These are phyloP conservation scores for Bjerkandera adusta DNA, from an alignment of 1,284 basidiomycete genomes.

Conservation along the genomic window DNA sequence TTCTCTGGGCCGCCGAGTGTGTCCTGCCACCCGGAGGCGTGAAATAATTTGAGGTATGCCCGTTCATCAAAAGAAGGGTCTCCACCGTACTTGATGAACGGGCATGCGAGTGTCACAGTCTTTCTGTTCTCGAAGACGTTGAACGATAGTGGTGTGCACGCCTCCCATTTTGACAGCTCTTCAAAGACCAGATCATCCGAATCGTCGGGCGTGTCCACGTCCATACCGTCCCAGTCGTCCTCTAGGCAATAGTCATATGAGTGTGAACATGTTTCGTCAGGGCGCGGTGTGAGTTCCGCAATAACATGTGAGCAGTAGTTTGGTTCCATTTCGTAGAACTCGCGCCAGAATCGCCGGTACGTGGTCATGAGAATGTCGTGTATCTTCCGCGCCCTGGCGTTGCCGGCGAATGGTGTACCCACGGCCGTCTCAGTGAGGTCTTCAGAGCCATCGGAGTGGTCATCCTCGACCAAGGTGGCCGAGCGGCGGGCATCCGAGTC, in stretches of 20 bases:
- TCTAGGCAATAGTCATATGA: background rate
- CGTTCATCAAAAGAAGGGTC: slow-evolving; percentile 30
- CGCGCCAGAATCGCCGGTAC: background rate
- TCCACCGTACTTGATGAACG: slow-evolving; percentile 36
- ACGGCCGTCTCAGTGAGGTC: too few relatives aligned
- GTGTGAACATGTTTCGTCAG: background rate
- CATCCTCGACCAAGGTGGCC: too few relatives aligned
- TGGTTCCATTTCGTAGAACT: background rate
- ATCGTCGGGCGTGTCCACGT: background rate
- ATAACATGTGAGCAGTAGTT: background rate
- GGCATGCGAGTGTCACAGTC: slow-evolving; percentile 8
- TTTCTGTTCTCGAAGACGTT: slow-evolving; percentile 18
- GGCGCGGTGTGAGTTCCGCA: background rate
- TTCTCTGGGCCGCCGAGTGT: too few relatives aligned
- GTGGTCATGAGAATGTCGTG: background rate
- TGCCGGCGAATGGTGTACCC: too few relatives aligned
- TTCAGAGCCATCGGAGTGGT: too few relatives aligned
- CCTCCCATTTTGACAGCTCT: slow-evolving; percentile 30
- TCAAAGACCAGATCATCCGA: slow-evolving; percentile 1
- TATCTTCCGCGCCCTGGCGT: too few relatives aligned
- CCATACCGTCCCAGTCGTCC: background rate
- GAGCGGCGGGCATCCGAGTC: too few relatives aligned
- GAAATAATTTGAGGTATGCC: slow-evolving; percentile 25
- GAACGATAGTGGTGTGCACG: slow-evolving; percentile 31
- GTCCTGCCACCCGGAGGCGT: slow-evolving; percentile 35